Evolutionary conservation across 768 basidiomycete species (phyloP), one percentile per base, ranked within the genome.

Genomic region (Boletus subcaerulescens): DNA sequence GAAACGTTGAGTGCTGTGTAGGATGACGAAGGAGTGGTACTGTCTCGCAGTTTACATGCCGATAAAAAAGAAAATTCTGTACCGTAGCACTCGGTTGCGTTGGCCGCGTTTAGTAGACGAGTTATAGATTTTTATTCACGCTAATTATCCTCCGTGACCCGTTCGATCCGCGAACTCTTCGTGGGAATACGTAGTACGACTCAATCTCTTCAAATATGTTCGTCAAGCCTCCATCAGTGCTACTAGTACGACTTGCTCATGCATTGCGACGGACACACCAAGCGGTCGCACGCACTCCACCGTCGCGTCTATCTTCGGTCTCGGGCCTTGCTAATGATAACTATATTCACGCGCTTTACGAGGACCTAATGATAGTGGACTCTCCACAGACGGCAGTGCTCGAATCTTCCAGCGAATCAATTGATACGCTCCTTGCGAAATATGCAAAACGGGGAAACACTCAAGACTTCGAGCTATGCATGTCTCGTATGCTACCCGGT

Each of bases 401-500:
- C 20, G n/a, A 18, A 14, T 5, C 43, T 20, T 14, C n/a, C 0
- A 79, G 77, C 48, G 73, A 74, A 0, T 59, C 74, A 1, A 45
- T 85, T 6, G 80, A 81, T 18, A 60, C 64, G 0, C 65, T 86
- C 2, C 71, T 92, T 47, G 71, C 72, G 44, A 61, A 78, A 13
- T 78, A 85, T 60, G 81, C 85, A 0, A 60, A 63, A 4, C 59
- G 60, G 7, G 82, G 83, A 0, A 73, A 84, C 55, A 60, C 77
- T 12, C 64, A 61, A 31, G 75, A 73, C 10, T 69, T 79, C 0
- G 84, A 89, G 53, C 58, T 66, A 3, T 66, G 80, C 29, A 63
- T 85, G 11, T 59, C 72, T 20, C 71, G 69, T 11, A 75, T 76
- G 48, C 55, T 80, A 2, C 66, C 73, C 50, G 77, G 85, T 85